Base-by-base conservation (phyloP, 1,284 basidiomycete genomes). In the Ustilago loliicola region DNA sequence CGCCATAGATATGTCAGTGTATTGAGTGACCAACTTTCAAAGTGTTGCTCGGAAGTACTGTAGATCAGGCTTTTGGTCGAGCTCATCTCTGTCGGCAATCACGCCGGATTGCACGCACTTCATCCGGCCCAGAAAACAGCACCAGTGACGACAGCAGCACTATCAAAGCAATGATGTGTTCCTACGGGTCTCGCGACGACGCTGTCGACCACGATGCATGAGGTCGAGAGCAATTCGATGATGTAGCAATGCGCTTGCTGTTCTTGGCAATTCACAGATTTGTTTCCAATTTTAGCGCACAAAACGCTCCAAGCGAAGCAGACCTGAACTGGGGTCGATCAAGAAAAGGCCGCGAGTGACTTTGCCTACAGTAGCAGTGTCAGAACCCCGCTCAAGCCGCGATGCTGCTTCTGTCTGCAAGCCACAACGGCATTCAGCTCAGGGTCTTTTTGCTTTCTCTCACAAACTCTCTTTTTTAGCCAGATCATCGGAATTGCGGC, bases 401-500 rank as follows among this genome's bases (percentile, higher is more conserved):
- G 36, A 38, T 38, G 36, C 36, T 15, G 15, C 36, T 15, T 15
- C 32, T 34, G 5, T 34, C 11, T 34, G 7, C 32, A 40, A n/a
- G 42, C 42, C 42, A 45, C 42, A 45, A 50, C 48, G 48, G 25
- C 25, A 17, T 25, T 50, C 48, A 17, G 27, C 27, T 27, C 10
- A 50, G 25, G 21, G 36, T 23, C 29, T 25, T 50, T 34, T 4
- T 25, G 17, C n/a, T 32, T 25, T 45, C 19, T 7, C 30, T 42
- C 29, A 51, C 50, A 38, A 15, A 38, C 36, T 38, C 36, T 11
- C 9, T 38, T 40, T 27, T 52, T 40, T 17, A 23, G 27, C 25
- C 48, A 29, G 23, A 45, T 52, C 48, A 38, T 58, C 66, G 66
- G 66, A 68, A 27, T 68, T 58, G 59, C 66, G 66, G 60, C 66